Evolutionary conservation across 257 asterid genomes (phyloP).

Genomic region (Datura wrightii): DNA sequence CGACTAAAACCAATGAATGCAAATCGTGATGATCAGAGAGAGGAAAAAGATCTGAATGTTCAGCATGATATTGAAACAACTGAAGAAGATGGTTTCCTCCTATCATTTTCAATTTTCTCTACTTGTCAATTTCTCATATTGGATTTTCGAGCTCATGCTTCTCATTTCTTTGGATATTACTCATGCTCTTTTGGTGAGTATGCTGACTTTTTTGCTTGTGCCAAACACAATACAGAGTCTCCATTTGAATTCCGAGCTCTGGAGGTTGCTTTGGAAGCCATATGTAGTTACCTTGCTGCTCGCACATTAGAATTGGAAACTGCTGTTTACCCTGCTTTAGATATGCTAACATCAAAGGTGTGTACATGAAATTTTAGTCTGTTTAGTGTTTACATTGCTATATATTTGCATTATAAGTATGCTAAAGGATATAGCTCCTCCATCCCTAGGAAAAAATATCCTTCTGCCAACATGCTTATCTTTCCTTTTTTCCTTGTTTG

Average conservation of each 20-base stretch:
- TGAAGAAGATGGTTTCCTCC: constrained; percentile 78
- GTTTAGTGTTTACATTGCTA: neutral
- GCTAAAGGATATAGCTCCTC: neutral
- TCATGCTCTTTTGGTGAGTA: neutral
- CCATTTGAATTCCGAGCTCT: constrained; percentile 88
- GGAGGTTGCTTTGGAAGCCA: constrained; percentile 89
- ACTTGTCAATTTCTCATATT: neutral
- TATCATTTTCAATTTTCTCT: neutral
- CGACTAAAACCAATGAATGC: constrained; percentile 55
- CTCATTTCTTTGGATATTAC: neutral
- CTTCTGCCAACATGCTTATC: neutral
- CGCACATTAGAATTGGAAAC: constrained; percentile 80
- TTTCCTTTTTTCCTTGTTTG: neutral
- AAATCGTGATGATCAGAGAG: constrained; percentile 60
- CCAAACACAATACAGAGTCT: constrained; percentile 57
- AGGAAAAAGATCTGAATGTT: constrained; percentile 47
- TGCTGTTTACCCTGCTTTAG: constrained; percentile 91
- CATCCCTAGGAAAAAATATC: neutral
- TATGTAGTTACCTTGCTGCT: constrained; percentile 82
- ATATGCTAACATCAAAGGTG: constrained; percentile 91
- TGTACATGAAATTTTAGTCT: constrained; percentile 2
- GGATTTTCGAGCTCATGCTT: neutral
- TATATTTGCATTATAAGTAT: neutral
- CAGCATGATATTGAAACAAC: constrained; percentile 72
- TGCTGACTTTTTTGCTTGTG: constrained; percentile 31